Evolutionary conservation across 208 protist species (phyloP), one percentile per base, ranked within the genome.

Genomic region (Trypanosoma caninum): DNA sequence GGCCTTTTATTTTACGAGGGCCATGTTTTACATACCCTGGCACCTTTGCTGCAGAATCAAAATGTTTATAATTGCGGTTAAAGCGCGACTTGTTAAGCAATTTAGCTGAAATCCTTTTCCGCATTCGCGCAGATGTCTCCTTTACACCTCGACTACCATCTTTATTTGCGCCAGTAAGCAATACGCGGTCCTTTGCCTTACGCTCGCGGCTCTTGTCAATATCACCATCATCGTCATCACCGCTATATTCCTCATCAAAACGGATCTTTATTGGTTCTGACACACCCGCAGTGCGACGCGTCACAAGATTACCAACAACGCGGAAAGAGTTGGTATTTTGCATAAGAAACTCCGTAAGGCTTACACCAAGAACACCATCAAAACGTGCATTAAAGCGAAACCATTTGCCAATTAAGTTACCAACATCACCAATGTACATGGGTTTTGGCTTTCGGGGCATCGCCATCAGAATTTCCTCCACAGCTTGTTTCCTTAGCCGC

Each of bases 401-500:
- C 86, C 89, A 95, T 72, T 86, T 91, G 25, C 89, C 89, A 45
- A 95, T 85, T 16, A 92, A 62, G 59, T 91, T 93, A 54, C 89
- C 89, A 3, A 95, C 78, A 37, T 92, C 85, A 34, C 89, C 83
- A 20, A 95, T 58, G 65, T 93, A 91, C 85, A 95, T 89, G 20
- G 89, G 89, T 1, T 61, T 59, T 11, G 78, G 82, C 27, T 72
- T 65, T 9, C 72, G 72, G 18, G 89, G 89, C 82, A 95, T 92
- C 23, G 86, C 85, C 82, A 91, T 91, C 10, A 95, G 76, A 42
- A 93, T 76, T 55, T 93, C 85, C 52, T 91, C 83, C 46, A 91
- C 61, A 3, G 89, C 89, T 25, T 76, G 47, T 16, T 53, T 10
- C 22, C 80, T 69, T 52, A 93, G 60, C 31, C 61, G 71, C 11